Conservation (phyloP, 1,284 basidiomycete species). For the Pseudozyma hubeiensis region DNA sequence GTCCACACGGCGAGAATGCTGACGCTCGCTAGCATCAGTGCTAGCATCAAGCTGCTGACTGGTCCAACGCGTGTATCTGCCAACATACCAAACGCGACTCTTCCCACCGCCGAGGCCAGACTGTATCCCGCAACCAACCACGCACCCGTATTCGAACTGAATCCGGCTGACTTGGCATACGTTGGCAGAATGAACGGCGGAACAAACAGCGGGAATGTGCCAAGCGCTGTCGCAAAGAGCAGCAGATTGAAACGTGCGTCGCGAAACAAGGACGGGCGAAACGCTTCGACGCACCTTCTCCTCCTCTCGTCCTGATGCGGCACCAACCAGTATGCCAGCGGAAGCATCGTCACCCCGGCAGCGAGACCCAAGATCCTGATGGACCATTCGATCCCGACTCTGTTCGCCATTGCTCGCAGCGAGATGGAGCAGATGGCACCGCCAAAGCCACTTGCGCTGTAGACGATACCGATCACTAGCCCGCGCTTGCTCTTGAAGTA, state of each 20-base stretch:
- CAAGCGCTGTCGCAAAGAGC: constrained; percentile 63
- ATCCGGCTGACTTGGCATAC: constrained; percentile 64
- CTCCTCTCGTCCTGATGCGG: constrained; percentile 25
- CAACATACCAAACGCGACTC: constrained; percentile 48
- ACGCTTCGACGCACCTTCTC: constrained; percentile 23
- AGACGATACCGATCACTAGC: constrained; percentile 67
- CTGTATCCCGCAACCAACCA: constrained; percentile 57
- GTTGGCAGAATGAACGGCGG: constrained; percentile 69
- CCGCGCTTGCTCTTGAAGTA: constrained; percentile 67
- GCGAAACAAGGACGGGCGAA: constrained; percentile 56
- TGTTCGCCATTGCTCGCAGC: constrained; percentile 49
- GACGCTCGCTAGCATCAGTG: constrained; percentile 34
- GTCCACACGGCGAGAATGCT: constrained; percentile 53
- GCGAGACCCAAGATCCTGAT: constrained; percentile 52
- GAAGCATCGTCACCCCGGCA: constrained; percentile 22
- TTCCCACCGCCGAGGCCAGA: constrained; percentile 45
- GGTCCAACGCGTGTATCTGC: constrained; percentile 51
- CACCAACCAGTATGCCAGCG: constrained; percentile 39
- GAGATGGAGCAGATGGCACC: constrained; percentile 64
- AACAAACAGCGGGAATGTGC: constrained; percentile 68
- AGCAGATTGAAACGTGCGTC: constrained; percentile 63
- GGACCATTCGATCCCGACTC: constrained; percentile 57
- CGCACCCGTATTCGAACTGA: constrained; percentile 58
- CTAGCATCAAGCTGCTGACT: constrained; percentile 43
- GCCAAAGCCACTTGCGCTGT: constrained; percentile 66